Percentiles rank a stretch among this genome's conserved stretches.
phyloP scores from a whole-genome alignment of 1,284 basidiomycete species.

The Fomes fomentarius region DNA sequence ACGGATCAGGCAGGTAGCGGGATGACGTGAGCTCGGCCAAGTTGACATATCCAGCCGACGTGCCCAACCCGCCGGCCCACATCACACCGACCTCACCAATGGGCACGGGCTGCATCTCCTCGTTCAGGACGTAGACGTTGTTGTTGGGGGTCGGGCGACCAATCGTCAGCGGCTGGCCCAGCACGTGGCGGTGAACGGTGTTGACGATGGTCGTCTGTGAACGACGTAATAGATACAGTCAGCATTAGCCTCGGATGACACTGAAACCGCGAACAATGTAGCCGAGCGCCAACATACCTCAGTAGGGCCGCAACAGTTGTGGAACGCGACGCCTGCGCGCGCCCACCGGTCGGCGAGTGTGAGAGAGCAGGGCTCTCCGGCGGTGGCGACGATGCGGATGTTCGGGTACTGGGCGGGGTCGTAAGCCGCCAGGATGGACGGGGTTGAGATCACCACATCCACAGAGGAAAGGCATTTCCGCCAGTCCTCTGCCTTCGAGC shows the following conservation, averaged over 20 bases:
- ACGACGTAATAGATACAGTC: neutral
- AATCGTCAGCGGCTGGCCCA: constrained; percentile 44
- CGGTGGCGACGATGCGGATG: constrained; percentile 52
- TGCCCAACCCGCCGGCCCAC: constrained; percentile 57
- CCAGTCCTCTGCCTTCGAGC: constrained; percentile 53
- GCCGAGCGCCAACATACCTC: constrained; percentile 32
- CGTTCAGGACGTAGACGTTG: constrained; percentile 53
- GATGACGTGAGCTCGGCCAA: constrained; percentile 49
- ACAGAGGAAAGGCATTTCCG: constrained; percentile 51
- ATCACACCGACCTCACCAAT: constrained; percentile 52
- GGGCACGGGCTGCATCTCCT: constrained; percentile 46
- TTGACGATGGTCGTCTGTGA: constrained; percentile 49
- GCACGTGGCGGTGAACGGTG: constrained; percentile 50
- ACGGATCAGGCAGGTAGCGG: constrained; percentile 49
- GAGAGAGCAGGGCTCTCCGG: constrained; percentile 58
- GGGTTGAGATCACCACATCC: constrained; percentile 55
- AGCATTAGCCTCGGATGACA: neutral
- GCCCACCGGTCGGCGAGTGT: constrained; percentile 53
- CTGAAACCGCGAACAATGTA: neutral
- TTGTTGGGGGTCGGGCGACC: constrained; percentile 57
- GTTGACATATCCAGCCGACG: constrained; percentile 53
- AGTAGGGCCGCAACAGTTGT: constrained; percentile 48
- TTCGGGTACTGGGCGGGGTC: constrained; percentile 53
- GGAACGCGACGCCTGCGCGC: constrained; percentile 33
- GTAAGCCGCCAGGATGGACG: constrained; percentile 55